A percentile compares a stretch with the other conserved stretches of the same genome.
Evolutionary conservation across 2,329 filamentous ascomycete species (phyloP).

Genomic region (Epichloe bromicola): DNA sequence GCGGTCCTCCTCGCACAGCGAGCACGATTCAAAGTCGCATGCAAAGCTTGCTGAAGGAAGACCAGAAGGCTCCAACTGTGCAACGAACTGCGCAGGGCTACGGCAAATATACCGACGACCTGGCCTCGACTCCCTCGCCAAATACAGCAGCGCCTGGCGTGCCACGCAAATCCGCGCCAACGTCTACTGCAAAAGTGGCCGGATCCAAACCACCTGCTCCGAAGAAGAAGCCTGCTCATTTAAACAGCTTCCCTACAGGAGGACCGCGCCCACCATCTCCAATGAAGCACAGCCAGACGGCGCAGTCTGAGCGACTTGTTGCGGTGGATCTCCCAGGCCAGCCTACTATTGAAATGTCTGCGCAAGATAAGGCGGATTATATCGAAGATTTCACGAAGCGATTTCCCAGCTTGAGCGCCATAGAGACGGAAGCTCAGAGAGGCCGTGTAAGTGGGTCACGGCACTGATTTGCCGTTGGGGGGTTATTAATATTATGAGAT

Average conservation of each 20-base stretch:
- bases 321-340: conserved; percentile 34
- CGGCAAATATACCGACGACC: conserved; percentile 63
- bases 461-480: conserved; percentile 11
- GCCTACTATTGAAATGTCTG: conserved; percentile 40
- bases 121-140: conserved; percentile 21
- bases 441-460: conserved; percentile 18
- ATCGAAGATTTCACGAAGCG: conserved; percentile 63
- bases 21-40: conserved; percentile 79
- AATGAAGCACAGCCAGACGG: conserved; percentile 23
- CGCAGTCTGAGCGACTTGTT: conserved; percentile 25
- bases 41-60: conserved; percentile 72
- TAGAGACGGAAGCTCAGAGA: conserved; percentile 69
- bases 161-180: conserved; percentile 31
- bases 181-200: conserved; percentile 13
- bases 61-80: conserved; percentile 43
- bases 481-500: background rate
- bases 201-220: conserved; percentile 38
- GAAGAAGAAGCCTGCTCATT: conserved; percentile 48
- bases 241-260: conserved; percentile 41
- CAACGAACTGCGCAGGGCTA: conserved; percentile 76
- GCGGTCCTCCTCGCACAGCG: conserved; percentile 53
- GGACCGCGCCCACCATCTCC: conserved; percentile 31
- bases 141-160: conserved; percentile 29
- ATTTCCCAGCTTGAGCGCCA: conserved; percentile 70
- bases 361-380: conserved; percentile 51